These are phyloP conservation scores for Moesziomyces sp. DNA, from an alignment of 1,284 basidiomycete genomes.

Conservation along the genomic window DNA sequence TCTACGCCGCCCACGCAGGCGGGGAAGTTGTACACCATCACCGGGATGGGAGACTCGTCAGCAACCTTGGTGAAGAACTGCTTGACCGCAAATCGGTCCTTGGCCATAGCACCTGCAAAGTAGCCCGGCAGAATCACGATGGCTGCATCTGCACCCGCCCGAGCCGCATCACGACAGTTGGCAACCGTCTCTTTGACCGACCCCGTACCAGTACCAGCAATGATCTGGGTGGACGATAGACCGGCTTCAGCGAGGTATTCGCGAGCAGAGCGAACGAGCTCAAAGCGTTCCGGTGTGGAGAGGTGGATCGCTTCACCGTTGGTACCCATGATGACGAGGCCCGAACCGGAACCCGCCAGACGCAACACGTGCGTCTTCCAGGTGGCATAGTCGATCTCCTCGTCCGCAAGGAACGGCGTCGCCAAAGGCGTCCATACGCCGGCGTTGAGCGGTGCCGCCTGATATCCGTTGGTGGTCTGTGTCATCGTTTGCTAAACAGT, in stretches of 20 bases:
- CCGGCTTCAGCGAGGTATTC: slow-evolving; percentile 78
- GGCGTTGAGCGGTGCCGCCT: slow-evolving; percentile 66
- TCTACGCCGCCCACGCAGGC: slow-evolving; percentile 77
- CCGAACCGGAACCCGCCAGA: slow-evolving; percentile 78
- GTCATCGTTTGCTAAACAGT: slow-evolving; percentile 11
- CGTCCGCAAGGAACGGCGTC: slow-evolving; percentile 81
- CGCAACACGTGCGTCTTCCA: slow-evolving; percentile 80
- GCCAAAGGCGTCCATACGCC: slow-evolving; percentile 88
- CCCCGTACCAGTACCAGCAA: slow-evolving; percentile 83
- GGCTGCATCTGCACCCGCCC: slow-evolving; percentile 82
- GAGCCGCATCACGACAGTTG: slow-evolving; percentile 78
- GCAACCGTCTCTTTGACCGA: slow-evolving; percentile 83
- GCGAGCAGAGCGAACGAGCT: slow-evolving; percentile 78
- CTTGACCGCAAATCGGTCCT: slow-evolving; percentile 75
- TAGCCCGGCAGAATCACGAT: slow-evolving; percentile 88
- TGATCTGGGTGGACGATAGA: slow-evolving; percentile 75
- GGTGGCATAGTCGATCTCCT: slow-evolving; percentile 81
- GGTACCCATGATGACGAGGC: slow-evolving; percentile 82
- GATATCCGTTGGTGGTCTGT: slow-evolving; percentile 28
- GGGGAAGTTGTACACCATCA: slow-evolving; percentile 92
- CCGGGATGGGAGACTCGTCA: slow-evolving; percentile 81
- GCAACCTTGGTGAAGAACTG: slow-evolving; percentile 81
- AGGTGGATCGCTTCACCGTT: slow-evolving; percentile 84
- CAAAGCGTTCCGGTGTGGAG: slow-evolving; percentile 77
- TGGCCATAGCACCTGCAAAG: slow-evolving; percentile 79